Percentiles rank a stretch among this genome's conserved stretches.
phyloP scores from a whole-genome alignment of 805 yeast species.

The Saccharomycopsis fodiens region DNA sequence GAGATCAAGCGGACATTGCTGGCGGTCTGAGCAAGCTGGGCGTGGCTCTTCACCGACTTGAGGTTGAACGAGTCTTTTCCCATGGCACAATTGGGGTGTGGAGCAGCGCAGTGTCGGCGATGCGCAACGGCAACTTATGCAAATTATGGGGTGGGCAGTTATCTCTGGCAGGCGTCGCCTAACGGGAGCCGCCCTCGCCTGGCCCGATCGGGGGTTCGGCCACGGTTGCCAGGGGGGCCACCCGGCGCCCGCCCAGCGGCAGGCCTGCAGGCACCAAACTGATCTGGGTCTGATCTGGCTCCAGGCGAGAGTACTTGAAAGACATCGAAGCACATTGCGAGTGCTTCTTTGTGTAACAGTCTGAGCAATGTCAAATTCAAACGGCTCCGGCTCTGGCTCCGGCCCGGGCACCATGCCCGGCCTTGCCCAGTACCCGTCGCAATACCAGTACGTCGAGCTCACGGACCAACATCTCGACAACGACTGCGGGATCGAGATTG shows the following conservation, averaged over 20 bases:
- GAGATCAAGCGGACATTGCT: conserved; percentile 72
- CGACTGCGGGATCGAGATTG: conserved; percentile 6
- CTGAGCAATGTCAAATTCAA: too few relatives aligned
- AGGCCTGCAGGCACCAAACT: too few relatives aligned
- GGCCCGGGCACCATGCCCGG: too few relatives aligned
- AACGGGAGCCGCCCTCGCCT: neutral
- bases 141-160: neutral
- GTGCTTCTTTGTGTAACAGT: too few relatives aligned
- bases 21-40: conserved; percentile 72
- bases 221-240: too few relatives aligned
- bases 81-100: too few relatives aligned
- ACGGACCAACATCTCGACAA: neutral
- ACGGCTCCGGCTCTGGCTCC: too few relatives aligned
- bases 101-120: neutral
- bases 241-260: too few relatives aligned
- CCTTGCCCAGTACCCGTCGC: neutral
- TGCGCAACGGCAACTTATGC: neutral
- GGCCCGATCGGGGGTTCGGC: too few relatives aligned
- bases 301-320: too few relatives aligned
- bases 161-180: neutral
- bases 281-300: too few relatives aligned
- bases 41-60: conserved; percentile 56
- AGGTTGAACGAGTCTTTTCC: conserved; percentile 28
- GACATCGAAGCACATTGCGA: too few relatives aligned
- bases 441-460: neutral